These are phyloP conservation scores for Gamsiella multidivaricata DNA, from an alignment of 192 early-diverging fungal species.

Conservation along the genomic window DNA sequence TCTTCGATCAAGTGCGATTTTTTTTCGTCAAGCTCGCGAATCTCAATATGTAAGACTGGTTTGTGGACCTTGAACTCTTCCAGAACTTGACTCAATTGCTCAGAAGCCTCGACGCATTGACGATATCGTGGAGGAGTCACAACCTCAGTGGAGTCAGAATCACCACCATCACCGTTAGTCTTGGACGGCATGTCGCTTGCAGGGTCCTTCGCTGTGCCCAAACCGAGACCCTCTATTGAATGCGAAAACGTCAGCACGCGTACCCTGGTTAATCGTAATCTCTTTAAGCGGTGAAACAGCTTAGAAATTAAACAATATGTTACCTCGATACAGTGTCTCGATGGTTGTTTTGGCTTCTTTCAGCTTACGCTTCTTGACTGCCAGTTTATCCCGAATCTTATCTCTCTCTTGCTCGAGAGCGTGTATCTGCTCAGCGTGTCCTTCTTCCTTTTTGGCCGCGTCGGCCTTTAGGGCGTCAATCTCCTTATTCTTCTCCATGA, in stretches of 20 bases:
- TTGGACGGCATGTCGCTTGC: too few species aligned
- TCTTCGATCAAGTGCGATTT: too few species aligned
- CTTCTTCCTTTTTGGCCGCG: background rate
- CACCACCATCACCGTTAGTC: background rate
- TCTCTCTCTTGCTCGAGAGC: background rate
- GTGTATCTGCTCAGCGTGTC: background rate
- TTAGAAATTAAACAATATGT: background rate
- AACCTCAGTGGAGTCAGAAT: background rate
- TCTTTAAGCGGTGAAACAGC: too few species aligned
- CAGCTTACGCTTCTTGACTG: background rate
- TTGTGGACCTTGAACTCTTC: constrained; percentile 26
- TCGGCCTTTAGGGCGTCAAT: background rate
- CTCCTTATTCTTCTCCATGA: constrained; percentile 3
- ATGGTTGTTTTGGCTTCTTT: background rate
- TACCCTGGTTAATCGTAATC: too few species aligned
- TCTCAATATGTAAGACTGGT: constrained; percentile 8
- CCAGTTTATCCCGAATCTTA: background rate
- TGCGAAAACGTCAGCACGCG: background rate
- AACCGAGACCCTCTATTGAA: constrained; percentile 26
- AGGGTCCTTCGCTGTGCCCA: too few species aligned
- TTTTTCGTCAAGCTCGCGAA: constrained; percentile 2
- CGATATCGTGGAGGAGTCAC: background rate
- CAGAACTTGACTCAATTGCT: constrained; percentile 21
- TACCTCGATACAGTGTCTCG: constrained; percentile 30
- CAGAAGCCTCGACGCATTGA: constrained; percentile 13